Conservation (phyloP, 371 early-diverging fungal species). For the Fennellomyces sp. region DNA sequence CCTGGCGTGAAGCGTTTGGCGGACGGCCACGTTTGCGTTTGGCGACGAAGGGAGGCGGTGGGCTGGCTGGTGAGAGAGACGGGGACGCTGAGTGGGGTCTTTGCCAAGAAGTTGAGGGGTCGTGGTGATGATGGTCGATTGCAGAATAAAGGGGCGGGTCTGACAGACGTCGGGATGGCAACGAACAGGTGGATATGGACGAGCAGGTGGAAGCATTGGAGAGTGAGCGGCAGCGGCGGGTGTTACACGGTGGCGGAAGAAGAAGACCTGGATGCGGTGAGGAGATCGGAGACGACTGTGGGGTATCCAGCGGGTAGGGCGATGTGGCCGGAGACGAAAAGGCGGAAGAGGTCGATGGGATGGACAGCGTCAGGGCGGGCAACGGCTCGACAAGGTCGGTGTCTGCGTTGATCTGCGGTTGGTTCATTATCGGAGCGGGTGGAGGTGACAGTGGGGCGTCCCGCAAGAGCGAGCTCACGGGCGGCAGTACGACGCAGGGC, state of each 20-base stretch:
- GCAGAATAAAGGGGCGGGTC: conserved; percentile 29
- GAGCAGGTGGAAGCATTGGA: conserved; percentile 32
- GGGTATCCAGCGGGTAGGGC: conserved; percentile 21
- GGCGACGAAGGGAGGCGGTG: conserved; percentile 16
- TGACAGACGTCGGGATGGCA: conserved; percentile 24
- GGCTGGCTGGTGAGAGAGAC: conserved; percentile 14
- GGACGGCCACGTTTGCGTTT: conserved; percentile 50
- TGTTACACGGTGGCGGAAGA: conserved; percentile 21
- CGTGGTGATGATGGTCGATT: conserved; percentile 15
- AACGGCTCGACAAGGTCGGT: conserved; percentile 6
- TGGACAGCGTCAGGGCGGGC: conserved; percentile 14
- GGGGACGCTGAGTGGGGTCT: conserved; percentile 15
- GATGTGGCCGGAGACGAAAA: conserved; percentile 13
- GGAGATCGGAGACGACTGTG: conserved; percentile 19
- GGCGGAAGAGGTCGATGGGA: conserved; percentile 14
- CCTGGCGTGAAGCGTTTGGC: conserved; percentile 36
- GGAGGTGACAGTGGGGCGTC: conserved; percentile 12
- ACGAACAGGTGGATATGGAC: conserved; percentile 5
- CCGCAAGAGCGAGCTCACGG: conserved; percentile 21
- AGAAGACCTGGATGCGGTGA: conserved; percentile 13
- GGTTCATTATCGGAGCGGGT: neutral
- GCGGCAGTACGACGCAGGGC: conserved; percentile 14
- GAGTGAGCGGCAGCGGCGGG: conserved; percentile 26
- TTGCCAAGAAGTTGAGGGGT: conserved; percentile 17
- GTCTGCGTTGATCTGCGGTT: conserved; percentile 9